Base-by-base conservation (phyloP, 129 eudicot species). In the Centrapalus pauciflorus region DNA sequence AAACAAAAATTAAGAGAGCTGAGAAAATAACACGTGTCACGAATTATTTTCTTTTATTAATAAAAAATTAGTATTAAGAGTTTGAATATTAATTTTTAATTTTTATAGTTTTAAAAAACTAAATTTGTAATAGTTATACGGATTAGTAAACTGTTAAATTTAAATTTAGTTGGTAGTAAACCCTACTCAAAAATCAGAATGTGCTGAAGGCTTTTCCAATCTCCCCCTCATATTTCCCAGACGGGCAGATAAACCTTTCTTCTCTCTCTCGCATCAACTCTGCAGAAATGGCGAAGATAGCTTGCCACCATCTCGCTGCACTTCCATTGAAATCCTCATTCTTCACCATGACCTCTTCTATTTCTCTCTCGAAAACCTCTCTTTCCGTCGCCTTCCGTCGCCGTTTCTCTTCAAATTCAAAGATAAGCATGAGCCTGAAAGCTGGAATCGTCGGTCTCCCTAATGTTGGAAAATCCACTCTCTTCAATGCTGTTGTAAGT, bases 371-470 rank as follows among this genome's bases (percentile, higher is more conserved):
- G 23, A 55, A 69, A 63, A 17, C 83, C 33, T 51, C 64, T 55
- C 66, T 30, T 13, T 51, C 78, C 12, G 13, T 74, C 17, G 57
- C 75, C 43, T 59, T 73, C 63, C 66, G 77, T 14, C 79, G 83
- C 9, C 80, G 80, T 28, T 83, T 73, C 61, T 81, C 96, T 1
- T 73, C 84, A 2, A 34, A n/a, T 55, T 30, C 68, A 19, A 90
- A 76, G 75, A 77, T 90, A 32, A 79, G 81, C 71, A 91, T 91
- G 97, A 87, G 96, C 78, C 63, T 87, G 48, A 82, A 79, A 83
- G 97, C 97, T 45, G 97, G 97, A 80, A 91, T 91, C 29, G 97
- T 91, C 17, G 97, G 97, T 17, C 96, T 91, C 27, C 97, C 96
- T 33, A 91, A 91, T 63, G 97, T 91, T 66, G 97, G 97, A 7